These are phyloP conservation scores for Hura crepitans DNA, from an alignment of 441 rosid genomes.

Conservation along the genomic window DNA sequence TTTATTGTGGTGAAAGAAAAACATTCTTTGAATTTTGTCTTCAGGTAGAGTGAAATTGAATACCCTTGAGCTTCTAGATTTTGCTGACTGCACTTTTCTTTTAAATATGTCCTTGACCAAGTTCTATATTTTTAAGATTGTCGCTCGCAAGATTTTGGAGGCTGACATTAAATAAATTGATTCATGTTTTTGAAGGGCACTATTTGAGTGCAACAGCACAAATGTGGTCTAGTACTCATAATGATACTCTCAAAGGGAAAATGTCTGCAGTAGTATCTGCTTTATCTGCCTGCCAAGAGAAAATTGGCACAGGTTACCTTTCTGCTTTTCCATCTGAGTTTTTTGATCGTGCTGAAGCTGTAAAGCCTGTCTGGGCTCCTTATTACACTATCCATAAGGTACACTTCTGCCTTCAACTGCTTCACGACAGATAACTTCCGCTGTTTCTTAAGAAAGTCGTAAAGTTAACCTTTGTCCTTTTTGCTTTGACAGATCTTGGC, in stretches of 20 bases:
- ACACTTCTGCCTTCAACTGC: not conserved
- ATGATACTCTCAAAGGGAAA: conserved; percentile 53
- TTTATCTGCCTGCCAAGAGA: conserved; percentile 64
- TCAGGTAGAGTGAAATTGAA: not conserved
- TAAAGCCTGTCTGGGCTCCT: conserved; percentile 93
- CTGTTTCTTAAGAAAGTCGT: not conserved
- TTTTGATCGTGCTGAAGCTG: conserved; percentile 82
- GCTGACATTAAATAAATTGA: not conserved
- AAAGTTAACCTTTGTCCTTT: conserved; percentile 10
- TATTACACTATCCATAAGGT: conserved; percentile 98
- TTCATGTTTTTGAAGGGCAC: conserved; percentile 57
- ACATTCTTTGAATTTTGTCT: not conserved
- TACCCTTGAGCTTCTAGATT: not conserved
- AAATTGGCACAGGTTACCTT: conserved; percentile 72
- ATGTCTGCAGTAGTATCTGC: conserved; percentile 72
- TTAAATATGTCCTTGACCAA: no score
- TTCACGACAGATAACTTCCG: not conserved
- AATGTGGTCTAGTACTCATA: conserved; percentile 95
- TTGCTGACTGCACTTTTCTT: not conserved
- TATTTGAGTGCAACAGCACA: conserved; percentile 88
- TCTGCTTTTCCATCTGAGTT: conserved; percentile 82
- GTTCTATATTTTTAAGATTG: not conserved
- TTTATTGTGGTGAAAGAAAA: not conserved
- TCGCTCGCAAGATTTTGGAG: not conserved
- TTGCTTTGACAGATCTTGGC: conserved; percentile 44